Conservation (phyloP, 164 flowering plant genomes). For the Liriodendron chinense region DNA sequence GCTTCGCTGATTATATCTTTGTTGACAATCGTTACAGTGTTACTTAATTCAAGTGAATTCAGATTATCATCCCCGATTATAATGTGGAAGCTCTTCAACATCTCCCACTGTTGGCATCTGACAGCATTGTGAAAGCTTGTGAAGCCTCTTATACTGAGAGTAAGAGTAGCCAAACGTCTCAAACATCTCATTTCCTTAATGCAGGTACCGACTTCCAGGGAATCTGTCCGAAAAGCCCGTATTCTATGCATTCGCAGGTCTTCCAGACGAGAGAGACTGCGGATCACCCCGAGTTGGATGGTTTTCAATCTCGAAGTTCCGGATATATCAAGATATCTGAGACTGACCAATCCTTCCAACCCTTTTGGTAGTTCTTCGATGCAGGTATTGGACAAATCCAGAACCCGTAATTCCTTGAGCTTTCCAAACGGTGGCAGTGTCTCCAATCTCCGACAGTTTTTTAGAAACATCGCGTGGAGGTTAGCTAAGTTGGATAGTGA, state of each 20-base stretch:
- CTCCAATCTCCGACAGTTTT: neutral
- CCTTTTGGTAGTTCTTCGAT: constrained; percentile 4
- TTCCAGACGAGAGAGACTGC: neutral
- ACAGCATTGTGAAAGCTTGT: neutral
- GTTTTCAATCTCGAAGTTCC: neutral
- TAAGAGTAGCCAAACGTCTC: neutral
- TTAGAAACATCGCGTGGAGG: neutral
- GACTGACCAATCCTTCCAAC: neutral
- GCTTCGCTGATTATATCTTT: neutral
- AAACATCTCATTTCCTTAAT: neutral
- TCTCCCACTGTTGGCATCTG: neutral
- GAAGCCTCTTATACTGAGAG: neutral
- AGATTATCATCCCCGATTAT: neutral
- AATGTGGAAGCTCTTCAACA: neutral
- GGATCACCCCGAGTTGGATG: neutral
- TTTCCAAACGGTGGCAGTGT: neutral
- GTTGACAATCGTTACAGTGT: neutral
- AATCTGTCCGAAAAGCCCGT: neutral
- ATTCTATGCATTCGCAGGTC: neutral
- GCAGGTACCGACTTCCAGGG: too few species aligned
- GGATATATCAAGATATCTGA: neutral
- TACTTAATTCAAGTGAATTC: too few species aligned
- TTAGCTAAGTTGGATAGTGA: neutral
- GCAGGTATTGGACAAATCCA: neutral
- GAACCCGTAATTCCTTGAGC: neutral